phyloP scores from a whole-genome alignment of 2,329 filamentous ascomycete genomes.

The Cladosporium oxysporum region DNA sequence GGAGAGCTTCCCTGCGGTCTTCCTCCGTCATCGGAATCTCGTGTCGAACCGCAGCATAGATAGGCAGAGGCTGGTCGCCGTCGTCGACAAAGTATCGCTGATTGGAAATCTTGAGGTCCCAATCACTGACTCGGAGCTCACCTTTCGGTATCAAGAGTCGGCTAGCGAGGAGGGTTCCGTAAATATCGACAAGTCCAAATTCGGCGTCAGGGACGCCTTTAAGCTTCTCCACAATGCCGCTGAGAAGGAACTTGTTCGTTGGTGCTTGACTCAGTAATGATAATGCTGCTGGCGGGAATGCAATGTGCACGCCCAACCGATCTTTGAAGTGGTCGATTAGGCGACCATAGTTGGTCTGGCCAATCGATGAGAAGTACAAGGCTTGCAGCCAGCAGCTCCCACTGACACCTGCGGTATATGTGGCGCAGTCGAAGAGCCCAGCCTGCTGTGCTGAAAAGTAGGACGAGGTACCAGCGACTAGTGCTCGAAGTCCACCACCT shows the following conservation, averaged over 20 bases:
- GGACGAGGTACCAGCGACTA: conserved; percentile 88
- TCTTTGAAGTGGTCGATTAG: conserved; percentile 85
- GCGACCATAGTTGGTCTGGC: conserved; percentile 64
- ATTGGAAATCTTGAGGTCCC: conserved; percentile 88
- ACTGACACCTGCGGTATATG: conserved; percentile 93
- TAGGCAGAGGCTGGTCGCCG: conserved; percentile 83
- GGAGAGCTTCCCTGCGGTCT: conserved; percentile 29
- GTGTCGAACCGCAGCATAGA: conserved; percentile 93
- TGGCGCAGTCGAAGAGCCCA: conserved; percentile 89
- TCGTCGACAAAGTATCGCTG: conserved; percentile 74
- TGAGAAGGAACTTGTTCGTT: conserved; percentile 88
- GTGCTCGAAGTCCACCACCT: conserved; percentile 83
- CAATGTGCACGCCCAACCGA: conserved; percentile 83
- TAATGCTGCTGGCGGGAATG: conserved; percentile 84
- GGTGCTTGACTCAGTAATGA: conserved; percentile 80
- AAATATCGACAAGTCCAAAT: conserved; percentile 90
- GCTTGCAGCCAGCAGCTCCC: conserved; percentile 95
- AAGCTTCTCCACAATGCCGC: conserved; percentile 87
- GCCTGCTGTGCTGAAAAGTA: conserved; percentile 81
- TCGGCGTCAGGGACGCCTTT: conserved; percentile 77
- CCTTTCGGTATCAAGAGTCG: conserved; percentile 83
- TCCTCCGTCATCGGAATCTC: conserved; percentile 71
- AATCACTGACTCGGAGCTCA: conserved; percentile 72
- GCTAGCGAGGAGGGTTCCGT: conserved; percentile 81
- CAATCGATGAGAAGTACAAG: conserved; percentile 80